Conservation (phyloP, 805 yeast genomes). For the Saturnispora zaruensis region DNA sequence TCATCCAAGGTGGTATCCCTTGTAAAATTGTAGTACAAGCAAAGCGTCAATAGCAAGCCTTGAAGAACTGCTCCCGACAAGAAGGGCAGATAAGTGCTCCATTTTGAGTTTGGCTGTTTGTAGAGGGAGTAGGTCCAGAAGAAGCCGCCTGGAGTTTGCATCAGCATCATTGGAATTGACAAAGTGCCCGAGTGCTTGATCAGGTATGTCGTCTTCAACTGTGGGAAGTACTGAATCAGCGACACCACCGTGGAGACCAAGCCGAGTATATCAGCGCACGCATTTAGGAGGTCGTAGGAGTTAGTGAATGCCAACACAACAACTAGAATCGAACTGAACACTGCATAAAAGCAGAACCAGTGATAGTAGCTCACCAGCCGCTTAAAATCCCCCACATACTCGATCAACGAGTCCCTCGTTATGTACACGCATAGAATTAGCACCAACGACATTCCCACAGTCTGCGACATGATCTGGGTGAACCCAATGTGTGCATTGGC, state of each 20-base stretch:
- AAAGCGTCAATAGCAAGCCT: constrained; percentile 50
- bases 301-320: constrained; percentile 25
- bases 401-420: constrained; percentile 39
- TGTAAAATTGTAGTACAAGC: constrained; percentile 39
- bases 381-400: constrained; percentile 36
- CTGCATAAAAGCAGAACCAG: constrained; percentile 32
- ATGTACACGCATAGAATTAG: constrained; percentile 44
- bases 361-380: constrained; percentile 35
- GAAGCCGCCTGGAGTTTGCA: constrained; percentile 87
- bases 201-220: constrained; percentile 56
- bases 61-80: constrained; percentile 65
- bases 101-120: constrained; percentile 63
- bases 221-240: constrained; percentile 70
- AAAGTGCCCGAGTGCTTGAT: constrained; percentile 74
- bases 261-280: constrained; percentile 57
- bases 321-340: constrained; percentile 26
- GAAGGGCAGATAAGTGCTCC: constrained; percentile 85
- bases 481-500: constrained; percentile 57
- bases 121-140: constrained; percentile 69
- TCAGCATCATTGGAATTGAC: constrained; percentile 70
- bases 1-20: constrained; percentile 19
- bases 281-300: background rate
- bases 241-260: constrained; percentile 56
- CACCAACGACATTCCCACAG: constrained; percentile 49
- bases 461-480: constrained; percentile 57